Conservation (phyloP, 192 early-diverging fungal genomes). For the Coemansia sp. region DNA sequence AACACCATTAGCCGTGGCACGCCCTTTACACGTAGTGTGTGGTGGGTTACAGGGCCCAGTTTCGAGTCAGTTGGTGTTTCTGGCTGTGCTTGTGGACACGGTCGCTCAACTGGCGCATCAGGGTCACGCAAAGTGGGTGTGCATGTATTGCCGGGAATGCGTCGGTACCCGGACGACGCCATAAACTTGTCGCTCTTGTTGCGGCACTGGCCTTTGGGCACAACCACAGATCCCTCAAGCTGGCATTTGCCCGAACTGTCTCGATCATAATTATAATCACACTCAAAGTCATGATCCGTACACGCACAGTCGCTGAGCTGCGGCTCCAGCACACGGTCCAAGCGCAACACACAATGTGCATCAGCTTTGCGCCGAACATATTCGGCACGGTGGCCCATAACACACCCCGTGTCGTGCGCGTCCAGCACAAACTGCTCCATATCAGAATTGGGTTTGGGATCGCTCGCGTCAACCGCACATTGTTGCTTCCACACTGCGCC, state of each 20-base stretch:
- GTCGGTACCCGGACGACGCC: slow-evolving; percentile 76
- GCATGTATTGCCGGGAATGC: slow-evolving; percentile 85
- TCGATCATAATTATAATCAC: slow-evolving; percentile 81
- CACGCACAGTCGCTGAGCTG: slow-evolving; percentile 71
- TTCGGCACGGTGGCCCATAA: slow-evolving; percentile 75
- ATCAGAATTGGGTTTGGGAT: slow-evolving; percentile 51
- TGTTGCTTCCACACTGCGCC: slow-evolving; percentile 56
- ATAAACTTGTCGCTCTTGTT: slow-evolving; percentile 63
- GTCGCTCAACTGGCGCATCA: slow-evolving; percentile 61
- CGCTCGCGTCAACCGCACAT: slow-evolving; percentile 63
- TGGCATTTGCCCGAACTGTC: slow-evolving; percentile 61
- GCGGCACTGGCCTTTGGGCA: slow-evolving; percentile 68
- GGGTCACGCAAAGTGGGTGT: slow-evolving; percentile 44
- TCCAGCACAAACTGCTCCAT: slow-evolving; percentile 36
- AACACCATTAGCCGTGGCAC: slow-evolving; percentile 64
- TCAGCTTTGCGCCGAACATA: slow-evolving; percentile 76
- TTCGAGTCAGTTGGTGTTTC: slow-evolving; percentile 18
- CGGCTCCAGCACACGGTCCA: slow-evolving; percentile 60
- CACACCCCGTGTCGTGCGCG: slow-evolving; percentile 64
- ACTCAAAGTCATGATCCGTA: slow-evolving; percentile 85
- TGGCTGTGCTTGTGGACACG: slow-evolving; percentile 44
- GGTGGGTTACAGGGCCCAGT: slow-evolving; percentile 23
- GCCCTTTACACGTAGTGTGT: slow-evolving; percentile 42
- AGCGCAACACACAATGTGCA: slow-evolving; percentile 75
- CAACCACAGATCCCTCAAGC: slow-evolving; percentile 52